Evolutionary conservation across 2,329 filamentous ascomycete genomes (phyloP).

Genomic region (Talaromyces rugulosus): DNA sequence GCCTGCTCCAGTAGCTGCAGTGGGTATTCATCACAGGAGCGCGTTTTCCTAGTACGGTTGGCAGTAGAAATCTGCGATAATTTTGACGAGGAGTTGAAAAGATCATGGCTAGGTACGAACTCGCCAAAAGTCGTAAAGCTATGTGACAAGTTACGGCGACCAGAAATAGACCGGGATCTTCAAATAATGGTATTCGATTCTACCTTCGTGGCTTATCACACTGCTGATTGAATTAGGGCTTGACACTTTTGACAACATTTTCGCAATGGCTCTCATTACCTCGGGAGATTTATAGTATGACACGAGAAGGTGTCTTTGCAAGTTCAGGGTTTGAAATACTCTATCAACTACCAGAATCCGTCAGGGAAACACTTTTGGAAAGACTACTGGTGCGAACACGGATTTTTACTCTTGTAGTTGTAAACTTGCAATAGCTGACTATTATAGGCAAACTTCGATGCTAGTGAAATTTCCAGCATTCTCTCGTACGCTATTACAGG

Average conservation of each 20-base stretch:
- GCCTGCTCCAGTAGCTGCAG: conserved; percentile 35
- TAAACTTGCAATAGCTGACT: conserved; percentile 13
- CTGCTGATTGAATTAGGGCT: conserved; percentile 21
- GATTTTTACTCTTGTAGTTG: neutral
- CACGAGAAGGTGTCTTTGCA: conserved; percentile 23
- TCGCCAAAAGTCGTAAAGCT: conserved; percentile 33
- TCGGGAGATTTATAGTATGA: conserved; percentile 22
- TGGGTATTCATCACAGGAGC: conserved; percentile 21
- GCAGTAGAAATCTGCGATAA: conserved; percentile 32
- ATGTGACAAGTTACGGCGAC: conserved; percentile 31
- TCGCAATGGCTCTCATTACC: conserved; percentile 21
- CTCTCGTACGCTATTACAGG: conserved; percentile 21
- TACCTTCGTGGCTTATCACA: neutral
- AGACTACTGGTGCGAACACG: conserved; percentile 33
- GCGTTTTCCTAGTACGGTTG: conserved; percentile 32
- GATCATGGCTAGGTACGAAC: conserved; percentile 31
- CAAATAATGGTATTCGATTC: conserved; percentile 29
- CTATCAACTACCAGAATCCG: conserved; percentile 19
- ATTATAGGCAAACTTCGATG: conserved; percentile 17
- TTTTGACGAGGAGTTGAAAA: conserved; percentile 29
- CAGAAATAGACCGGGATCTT: conserved; percentile 24
- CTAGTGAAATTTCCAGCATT: conserved; percentile 18
- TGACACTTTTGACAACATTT: conserved; percentile 27
- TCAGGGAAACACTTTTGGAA: conserved; percentile 28
- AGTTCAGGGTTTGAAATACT: conserved; percentile 19